Evolutionary conservation across 2,329 filamentous ascomycete species (phyloP).

Genomic region (Colletotrichum sp.): DNA sequence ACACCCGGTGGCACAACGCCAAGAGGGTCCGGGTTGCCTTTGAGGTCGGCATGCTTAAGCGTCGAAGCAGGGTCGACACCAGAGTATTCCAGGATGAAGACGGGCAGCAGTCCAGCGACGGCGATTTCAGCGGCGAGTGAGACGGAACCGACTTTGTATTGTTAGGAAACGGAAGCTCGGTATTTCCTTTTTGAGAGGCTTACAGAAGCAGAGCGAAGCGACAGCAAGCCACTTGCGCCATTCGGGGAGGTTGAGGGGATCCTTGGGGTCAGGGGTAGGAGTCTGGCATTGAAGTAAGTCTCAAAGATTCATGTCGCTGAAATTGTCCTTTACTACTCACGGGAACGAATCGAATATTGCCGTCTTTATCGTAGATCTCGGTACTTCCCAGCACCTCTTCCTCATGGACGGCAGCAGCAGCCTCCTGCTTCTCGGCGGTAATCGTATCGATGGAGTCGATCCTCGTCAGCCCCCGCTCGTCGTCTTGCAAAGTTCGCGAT

Average conservation of each 20-base stretch:
- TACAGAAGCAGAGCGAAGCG: slow-evolving; percentile 29
- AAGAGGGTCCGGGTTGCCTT: slow-evolving; percentile 23
- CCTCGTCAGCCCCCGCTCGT: neutral
- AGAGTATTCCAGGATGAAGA: slow-evolving; percentile 36
- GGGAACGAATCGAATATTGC: slow-evolving; percentile 20
- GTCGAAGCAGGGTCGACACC: slow-evolving; percentile 28
- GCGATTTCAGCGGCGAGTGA: slow-evolving; percentile 28
- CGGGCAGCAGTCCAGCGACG: slow-evolving; percentile 31
- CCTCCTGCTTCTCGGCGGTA: neutral
- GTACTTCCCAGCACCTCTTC: slow-evolving; percentile 18
- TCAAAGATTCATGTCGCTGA: neutral
- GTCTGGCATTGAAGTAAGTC: neutral
- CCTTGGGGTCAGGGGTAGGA: slow-evolving; percentile 32
- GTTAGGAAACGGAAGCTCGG: neutral
- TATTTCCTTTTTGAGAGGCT: neutral
- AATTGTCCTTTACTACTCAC: neutral
- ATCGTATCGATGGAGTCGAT: neutral
- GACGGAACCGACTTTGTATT: slow-evolving; percentile 27
- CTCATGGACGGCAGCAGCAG: neutral
- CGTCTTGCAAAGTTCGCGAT: neutral
- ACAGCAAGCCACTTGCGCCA: slow-evolving; percentile 34
- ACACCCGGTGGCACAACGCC: slow-evolving; percentile 14
- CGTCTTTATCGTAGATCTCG: slow-evolving; percentile 11
- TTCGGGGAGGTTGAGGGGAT: slow-evolving; percentile 30
- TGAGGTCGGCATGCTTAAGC: slow-evolving; percentile 24